Percentiles rank a stretch among this genome's conserved stretches.
phyloP scores from a whole-genome alignment of 352 stramenopile species.

The Globisporangium perplexum region DNA sequence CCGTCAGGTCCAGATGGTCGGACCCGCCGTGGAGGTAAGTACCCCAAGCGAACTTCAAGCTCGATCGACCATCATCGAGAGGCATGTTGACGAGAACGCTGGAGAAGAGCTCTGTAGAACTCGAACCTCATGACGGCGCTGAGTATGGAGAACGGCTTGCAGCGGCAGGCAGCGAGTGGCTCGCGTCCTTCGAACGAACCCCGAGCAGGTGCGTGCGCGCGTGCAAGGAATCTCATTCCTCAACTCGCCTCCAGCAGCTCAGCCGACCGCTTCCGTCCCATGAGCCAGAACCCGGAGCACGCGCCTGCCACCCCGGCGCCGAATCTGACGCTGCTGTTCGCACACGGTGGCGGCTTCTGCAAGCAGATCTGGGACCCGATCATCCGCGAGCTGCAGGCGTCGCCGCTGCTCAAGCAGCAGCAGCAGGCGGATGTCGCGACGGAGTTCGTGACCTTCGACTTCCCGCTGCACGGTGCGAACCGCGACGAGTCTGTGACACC shows the following conservation, averaged over 20 bases:
- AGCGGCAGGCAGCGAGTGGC: too few relatives aligned
- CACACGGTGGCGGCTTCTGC: conserved; percentile 47
- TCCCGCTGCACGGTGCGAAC: conserved; percentile 31
- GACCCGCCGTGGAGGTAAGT: not conserved
- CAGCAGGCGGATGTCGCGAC: conserved; percentile 21
- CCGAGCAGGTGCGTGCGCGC: too few relatives aligned
- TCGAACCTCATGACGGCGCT: too few relatives aligned
- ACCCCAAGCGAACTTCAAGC: not conserved
- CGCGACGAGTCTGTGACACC: conserved; percentile 22
- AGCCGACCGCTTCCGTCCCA: too few relatives aligned
- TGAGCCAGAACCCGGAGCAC: too few relatives aligned
- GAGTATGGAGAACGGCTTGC: too few relatives aligned
- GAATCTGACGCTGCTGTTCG: conserved; percentile 24
- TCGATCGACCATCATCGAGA: not conserved
- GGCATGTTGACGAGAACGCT: not conserved
- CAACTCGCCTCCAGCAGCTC: too few relatives aligned
- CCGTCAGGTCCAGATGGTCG: not conserved
- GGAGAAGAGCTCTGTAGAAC: too few relatives aligned
- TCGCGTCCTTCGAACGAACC: too few relatives aligned
- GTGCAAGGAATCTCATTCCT: too few relatives aligned
- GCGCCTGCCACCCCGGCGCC: too few relatives aligned
- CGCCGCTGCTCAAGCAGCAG: not conserved
- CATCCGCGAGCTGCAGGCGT: conserved; percentile 22
- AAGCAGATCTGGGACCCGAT: conserved; percentile 40
- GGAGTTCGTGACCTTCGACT: conserved; percentile 18